Evolutionary conservation across 345 rosid species (phyloP).

Genomic region (Eutrema yunnanense): DNA sequence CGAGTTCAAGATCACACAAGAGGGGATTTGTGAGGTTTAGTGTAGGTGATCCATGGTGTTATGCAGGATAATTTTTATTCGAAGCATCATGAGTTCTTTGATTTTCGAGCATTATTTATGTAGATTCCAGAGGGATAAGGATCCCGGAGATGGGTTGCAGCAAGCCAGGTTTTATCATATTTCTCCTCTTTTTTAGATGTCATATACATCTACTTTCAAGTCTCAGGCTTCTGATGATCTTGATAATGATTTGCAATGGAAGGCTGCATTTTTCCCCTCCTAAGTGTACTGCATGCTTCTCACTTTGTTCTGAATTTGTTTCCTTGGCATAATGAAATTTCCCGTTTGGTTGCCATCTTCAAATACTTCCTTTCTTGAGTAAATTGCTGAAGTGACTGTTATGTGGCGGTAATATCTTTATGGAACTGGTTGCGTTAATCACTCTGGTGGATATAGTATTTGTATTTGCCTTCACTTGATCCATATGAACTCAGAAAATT

Average conservation of each 20-base stretch:
- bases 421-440: background rate
- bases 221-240: background rate
- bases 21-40: constrained; percentile 51
- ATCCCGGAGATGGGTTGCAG: background rate
- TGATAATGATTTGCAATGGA: background rate
- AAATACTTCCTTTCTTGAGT: background rate
- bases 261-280: background rate
- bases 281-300: background rate
- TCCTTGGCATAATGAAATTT: background rate
- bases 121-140: background rate
- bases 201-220: background rate
- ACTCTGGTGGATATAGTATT: background rate
- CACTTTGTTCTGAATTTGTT: background rate
- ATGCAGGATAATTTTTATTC: background rate
- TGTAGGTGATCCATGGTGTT: background rate
- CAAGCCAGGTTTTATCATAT: constrained; percentile 9
- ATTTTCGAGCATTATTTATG: constrained; percentile 2
- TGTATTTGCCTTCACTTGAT: background rate
- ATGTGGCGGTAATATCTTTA: background rate
- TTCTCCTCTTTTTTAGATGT: background rate
- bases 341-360: background rate
- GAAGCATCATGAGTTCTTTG: background rate
- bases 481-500: background rate
- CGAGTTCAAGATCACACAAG: constrained; percentile 53
- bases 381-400: background rate